Evolutionary conservation across 1,284 basidiomycete species (phyloP).

Genomic region (Fomitopsis palustris): DNA sequence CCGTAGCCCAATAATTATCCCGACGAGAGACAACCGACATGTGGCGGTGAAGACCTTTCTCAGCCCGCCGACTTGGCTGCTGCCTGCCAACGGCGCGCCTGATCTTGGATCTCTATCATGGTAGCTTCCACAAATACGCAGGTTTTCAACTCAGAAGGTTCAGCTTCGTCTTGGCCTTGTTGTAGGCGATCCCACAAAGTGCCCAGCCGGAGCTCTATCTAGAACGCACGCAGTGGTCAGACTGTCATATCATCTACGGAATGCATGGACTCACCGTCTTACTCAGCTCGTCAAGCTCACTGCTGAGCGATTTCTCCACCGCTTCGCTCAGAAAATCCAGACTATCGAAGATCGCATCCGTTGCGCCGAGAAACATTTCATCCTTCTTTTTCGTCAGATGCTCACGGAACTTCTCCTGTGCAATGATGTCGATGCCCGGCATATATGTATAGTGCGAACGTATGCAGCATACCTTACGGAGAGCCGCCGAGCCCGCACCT

Average conservation of each 20-base stretch:
- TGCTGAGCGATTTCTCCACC: not conserved
- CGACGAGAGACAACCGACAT: too few relatives aligned
- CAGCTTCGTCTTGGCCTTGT: too few relatives aligned
- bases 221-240: conserved; percentile 39
- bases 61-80: conserved; percentile 23
- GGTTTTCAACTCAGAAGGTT: conserved; percentile 36
- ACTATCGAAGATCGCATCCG: not conserved
- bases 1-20: too few relatives aligned
- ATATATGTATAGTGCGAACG: conserved; percentile 31
- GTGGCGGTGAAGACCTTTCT: not conserved
- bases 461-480: conserved; percentile 43
- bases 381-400: not conserved
- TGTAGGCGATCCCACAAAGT: too few relatives aligned
- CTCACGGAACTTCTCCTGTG: not conserved
- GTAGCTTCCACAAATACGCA: conserved; percentile 18
- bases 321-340: not conserved
- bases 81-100: conserved; percentile 37
- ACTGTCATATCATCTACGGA: conserved; percentile 39
- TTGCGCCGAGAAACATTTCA: not conserved
- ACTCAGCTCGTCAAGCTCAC: not conserved
- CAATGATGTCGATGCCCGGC: conserved; percentile 44
- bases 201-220: too few relatives aligned
- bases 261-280: not conserved
- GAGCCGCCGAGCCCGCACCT: conserved; percentile 48
- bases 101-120: conserved; percentile 29